These are phyloP conservation scores for Eucalyptus victrix DNA, from an alignment of 345 rosid genomes.

Conservation along the genomic window DNA sequence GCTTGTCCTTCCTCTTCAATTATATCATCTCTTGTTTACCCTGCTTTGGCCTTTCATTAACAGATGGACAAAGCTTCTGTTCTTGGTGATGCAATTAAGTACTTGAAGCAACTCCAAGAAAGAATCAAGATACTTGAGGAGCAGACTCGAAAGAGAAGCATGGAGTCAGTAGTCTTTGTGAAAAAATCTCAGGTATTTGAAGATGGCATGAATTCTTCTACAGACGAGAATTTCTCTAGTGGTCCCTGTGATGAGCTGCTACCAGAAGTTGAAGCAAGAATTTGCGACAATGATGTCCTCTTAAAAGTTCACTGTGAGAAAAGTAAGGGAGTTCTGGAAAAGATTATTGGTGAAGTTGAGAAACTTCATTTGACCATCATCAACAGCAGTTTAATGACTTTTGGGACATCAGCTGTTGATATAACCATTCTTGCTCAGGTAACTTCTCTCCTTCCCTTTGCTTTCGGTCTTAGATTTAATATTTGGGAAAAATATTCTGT, in stretches of 20 bases:
- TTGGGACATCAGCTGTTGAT: constrained; percentile 59
- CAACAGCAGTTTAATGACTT: constrained; percentile 55
- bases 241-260: constrained; percentile 16
- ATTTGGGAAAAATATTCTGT: not conserved
- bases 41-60: not conserved
- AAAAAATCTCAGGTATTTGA: constrained; percentile 49
- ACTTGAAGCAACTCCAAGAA: constrained; percentile 79
- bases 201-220: constrained; percentile 22
- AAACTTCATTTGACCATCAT: constrained; percentile 35
- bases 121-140: constrained; percentile 64
- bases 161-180: constrained; percentile 64
- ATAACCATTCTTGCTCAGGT: constrained; percentile 72
- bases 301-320: constrained; percentile 73
- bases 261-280: constrained; percentile 80
- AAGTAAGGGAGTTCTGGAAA: constrained; percentile 47
- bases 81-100: constrained; percentile 75
- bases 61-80: constrained; percentile 97
- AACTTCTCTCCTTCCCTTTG: not conserved
- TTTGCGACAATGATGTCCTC: constrained; percentile 52
- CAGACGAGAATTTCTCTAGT: constrained; percentile 11
- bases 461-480: not conserved
- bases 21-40: not conserved
- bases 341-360: constrained; percentile 55
- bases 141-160: constrained; percentile 36
- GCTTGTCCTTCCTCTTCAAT: not conserved